Evolutionary conservation across 2,329 filamentous ascomycete genomes (phyloP), one percentile per base, ranked within the genome.

Genomic region (Aspergillus amoenus): DNA sequence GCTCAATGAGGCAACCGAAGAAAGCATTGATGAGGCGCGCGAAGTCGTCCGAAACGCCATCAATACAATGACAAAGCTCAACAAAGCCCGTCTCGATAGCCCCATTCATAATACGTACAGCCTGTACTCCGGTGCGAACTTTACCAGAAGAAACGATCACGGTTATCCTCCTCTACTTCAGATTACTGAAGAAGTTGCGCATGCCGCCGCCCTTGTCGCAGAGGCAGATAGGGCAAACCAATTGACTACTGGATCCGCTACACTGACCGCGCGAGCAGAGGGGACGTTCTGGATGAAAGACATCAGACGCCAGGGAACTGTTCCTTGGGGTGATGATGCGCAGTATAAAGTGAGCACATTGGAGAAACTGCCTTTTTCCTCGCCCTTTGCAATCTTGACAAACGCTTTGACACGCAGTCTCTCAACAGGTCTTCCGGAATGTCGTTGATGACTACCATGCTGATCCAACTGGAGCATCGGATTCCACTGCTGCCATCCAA

Each of bases 401-500:
- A 27, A 42, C 24, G 4, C 8, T 40, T 17, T 45, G 11, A 24
- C 32, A 8, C 3, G 18, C 15, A 30, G 24, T 21, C 13, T 48
- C 37, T n/a, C n/a, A 34, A 40, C 24, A 59, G 56, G 52, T 59
- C 27, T 59, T 59, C 34, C 47, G 52, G 34, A 54, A 59, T 46
- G 48, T 59, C n/a, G 52, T 59, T n/a, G 44, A 27, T 6, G 52
- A 59, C 37, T 59, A 59, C 42, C 41, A 50, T 54, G 52, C 56
- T 45, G 56, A 59, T 46, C 56, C 52, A 11, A 55, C 45, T 15
- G 56, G 56, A 21, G 54, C 54, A 24, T 21, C 41, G 27, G 55
- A 46, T 61, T 63, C 48, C 55, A 59, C 46, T 60, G 61, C 54
- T 40, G 58, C 53, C 52, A 58, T 86, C 86, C 55, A 57, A 32